These are phyloP conservation scores for Colletotrichum sp. DNA, from an alignment of 2,329 filamentous ascomycete genomes.

Conservation along the genomic window DNA sequence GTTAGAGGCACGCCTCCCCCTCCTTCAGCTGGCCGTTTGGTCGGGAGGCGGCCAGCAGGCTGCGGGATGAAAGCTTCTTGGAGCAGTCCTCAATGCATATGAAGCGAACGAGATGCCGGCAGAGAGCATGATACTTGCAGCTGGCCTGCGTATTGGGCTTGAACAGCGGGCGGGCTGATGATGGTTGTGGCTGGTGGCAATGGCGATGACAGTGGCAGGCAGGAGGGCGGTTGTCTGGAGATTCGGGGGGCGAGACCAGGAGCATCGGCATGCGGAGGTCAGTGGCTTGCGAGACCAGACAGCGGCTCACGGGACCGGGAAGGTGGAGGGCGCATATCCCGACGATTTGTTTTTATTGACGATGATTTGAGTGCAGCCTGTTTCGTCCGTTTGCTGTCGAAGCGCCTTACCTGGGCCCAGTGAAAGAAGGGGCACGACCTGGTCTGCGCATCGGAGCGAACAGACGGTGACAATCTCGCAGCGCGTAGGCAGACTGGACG, in stretches of 20 bases:
- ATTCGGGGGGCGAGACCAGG: neutral
- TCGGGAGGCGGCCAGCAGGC: neutral
- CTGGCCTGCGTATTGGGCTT: neutral
- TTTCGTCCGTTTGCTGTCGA: neutral
- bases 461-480: slow-evolving; percentile 6
- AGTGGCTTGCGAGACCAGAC: neutral
- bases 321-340: neutral
- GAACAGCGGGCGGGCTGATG: neutral
- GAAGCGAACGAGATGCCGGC: neutral
- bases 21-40: neutral
- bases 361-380: neutral
- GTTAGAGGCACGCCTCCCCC: neutral
- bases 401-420: neutral
- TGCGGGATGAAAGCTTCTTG: neutral
- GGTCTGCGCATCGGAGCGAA: neutral
- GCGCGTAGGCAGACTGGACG: neutral
- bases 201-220: neutral
- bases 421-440: neutral
- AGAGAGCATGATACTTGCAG: neutral
- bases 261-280: neutral
- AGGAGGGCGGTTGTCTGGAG: neutral
- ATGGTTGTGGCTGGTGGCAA: neutral
- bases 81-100: neutral
- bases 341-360: neutral
- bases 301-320: neutral